A percentile compares a stretch with the other conserved stretches of the same genome.
These are phyloP conservation scores for Mycena chlorophos DNA, from an alignment of 768 basidiomycete species.

Conservation along the genomic window DNA sequence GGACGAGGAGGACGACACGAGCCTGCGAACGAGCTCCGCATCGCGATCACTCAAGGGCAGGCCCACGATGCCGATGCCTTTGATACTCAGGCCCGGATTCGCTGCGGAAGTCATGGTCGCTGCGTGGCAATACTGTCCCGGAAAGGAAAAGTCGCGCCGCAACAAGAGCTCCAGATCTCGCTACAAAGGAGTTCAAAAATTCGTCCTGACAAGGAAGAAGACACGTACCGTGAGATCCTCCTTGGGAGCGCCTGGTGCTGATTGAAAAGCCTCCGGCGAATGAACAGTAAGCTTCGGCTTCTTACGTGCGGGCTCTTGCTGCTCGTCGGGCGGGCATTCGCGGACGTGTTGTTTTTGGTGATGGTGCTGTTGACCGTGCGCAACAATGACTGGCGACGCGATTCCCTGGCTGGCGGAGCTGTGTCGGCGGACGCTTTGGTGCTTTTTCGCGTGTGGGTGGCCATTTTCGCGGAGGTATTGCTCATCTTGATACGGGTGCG, in stretches of 20 bases:
- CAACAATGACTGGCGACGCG: constrained; percentile 17
- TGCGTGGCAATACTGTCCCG: constrained; percentile 20
- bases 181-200: constrained; percentile 6
- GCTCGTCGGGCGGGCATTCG: not conserved
- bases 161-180: constrained; percentile 18
- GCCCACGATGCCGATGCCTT: constrained; percentile 19
- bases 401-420: constrained; percentile 21
- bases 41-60: constrained; percentile 22
- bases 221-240: constrained; percentile 14
- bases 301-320: constrained; percentile 15
- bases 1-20: constrained; percentile 3
- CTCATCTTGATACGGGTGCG: constrained; percentile 19
- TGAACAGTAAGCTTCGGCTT: constrained; percentile 1
- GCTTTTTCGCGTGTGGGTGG: constrained; percentile 6
- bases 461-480: constrained; percentile 20
- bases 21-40: constrained; percentile 14
- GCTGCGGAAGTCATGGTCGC: constrained; percentile 17
- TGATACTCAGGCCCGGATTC: constrained; percentile 20
- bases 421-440: constrained; percentile 17
- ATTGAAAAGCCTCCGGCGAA: constrained; percentile 3
- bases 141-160: constrained; percentile 22
- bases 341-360: not conserved
- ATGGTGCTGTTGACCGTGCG: constrained; percentile 6
- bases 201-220: not conserved
- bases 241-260: not conserved